Conservation (phyloP, 1,284 basidiomycete species). For the Microbotryomycetes sp. region DNA sequence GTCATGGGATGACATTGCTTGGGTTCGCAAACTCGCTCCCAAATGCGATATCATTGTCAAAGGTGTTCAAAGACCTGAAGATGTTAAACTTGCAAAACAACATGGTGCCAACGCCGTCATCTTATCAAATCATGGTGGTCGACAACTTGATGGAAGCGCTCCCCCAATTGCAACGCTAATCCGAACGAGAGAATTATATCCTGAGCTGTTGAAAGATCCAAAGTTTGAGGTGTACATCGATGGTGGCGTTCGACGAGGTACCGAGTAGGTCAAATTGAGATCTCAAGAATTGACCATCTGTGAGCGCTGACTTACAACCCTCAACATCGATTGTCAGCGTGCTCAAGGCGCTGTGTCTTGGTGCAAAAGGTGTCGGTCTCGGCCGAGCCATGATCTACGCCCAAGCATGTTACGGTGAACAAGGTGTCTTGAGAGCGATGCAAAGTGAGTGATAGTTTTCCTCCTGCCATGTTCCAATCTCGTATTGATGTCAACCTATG, state of each 20-base stretch:
- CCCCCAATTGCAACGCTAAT: conserved; percentile 40
- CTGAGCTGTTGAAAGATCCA: conserved; percentile 60
- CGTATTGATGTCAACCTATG: too few relatives aligned
- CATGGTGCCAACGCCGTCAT: conserved; percentile 50
- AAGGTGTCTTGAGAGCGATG: conserved; percentile 66
- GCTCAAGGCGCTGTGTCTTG: conserved; percentile 82
- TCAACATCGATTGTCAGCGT: conserved; percentile 44
- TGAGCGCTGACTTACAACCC: not conserved
- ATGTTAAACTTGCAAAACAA: conserved; percentile 56
- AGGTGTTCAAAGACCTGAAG: conserved; percentile 52
- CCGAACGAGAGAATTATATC: conserved; percentile 57
- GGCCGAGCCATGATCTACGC: conserved; percentile 72
- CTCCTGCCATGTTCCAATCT: too few relatives aligned
- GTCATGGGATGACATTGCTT: conserved; percentile 46
- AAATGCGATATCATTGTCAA: conserved; percentile 47
- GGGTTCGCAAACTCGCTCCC: conserved; percentile 44
- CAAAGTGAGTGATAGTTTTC: conserved; percentile 41
- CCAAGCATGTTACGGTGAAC: conserved; percentile 66
- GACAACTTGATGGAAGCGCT: conserved; percentile 29
- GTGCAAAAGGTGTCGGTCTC: conserved; percentile 80
- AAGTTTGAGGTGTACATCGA: conserved; percentile 73
- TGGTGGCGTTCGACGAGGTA: conserved; percentile 76
- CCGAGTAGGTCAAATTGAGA: conserved; percentile 49
- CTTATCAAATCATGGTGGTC: conserved; percentile 46
- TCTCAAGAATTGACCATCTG: not conserved